Evolutionary conservation across 305 asterid species (phyloP).

Genomic region (Solanum hybrid): DNA sequence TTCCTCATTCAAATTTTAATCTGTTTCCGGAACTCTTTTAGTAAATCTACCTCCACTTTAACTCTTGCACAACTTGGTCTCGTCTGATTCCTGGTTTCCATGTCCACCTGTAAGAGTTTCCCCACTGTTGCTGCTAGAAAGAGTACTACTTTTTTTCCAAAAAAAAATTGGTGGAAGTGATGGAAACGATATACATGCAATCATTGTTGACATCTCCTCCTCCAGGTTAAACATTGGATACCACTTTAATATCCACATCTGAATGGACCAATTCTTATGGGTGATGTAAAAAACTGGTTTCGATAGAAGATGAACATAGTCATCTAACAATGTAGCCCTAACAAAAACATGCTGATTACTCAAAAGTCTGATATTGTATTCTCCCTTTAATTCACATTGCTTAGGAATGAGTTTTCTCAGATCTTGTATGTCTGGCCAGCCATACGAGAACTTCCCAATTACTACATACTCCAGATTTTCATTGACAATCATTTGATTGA

Average conservation of each 20-base stretch:
- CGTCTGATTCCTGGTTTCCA: neutral
- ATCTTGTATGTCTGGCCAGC: neutral
- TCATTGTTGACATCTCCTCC: neutral
- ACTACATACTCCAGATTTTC: neutral
- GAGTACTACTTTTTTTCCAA: neutral
- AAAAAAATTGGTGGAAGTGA: neutral
- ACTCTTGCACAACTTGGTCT: neutral
- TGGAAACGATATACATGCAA: neutral
- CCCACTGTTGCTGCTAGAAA: neutral
- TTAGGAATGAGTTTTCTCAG: neutral
- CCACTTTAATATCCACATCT: neutral
- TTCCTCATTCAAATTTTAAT: too few relatives aligned
- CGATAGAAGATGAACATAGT: neutral
- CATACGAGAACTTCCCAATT: neutral
- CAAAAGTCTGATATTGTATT: neutral
- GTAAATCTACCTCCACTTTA: neutral
- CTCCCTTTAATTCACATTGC: neutral
- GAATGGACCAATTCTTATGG: neutral
- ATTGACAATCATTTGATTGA: neutral
- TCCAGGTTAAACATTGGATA: neutral
- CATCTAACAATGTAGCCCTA: neutral
- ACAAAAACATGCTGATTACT: neutral
- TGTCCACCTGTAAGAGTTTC: neutral
- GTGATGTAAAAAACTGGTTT: neutral
- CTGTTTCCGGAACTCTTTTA: neutral